Base-by-base conservation (phyloP, 371 early-diverging fungal genomes). In the Amoeboradix gromovi region DNA sequence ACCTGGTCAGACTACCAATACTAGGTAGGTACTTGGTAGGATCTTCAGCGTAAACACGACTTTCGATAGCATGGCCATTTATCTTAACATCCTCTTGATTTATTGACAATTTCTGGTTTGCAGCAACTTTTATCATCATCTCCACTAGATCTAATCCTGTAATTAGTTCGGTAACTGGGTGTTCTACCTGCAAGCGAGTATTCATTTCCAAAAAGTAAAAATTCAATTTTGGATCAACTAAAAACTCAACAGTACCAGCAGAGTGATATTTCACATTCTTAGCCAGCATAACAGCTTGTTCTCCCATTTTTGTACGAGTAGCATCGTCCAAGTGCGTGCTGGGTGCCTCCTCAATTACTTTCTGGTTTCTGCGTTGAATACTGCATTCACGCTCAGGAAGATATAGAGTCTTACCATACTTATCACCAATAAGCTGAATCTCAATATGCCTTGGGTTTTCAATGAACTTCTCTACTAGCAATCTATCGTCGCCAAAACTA, bases 121-220 rank as follows among this genome's bases (percentile, higher is more conserved):
- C 73, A 31, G 83, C 84, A 68, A 87, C 82, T 27, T 81, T 72
- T 17, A 88, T 78, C 78, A 87, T 87, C 70, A 83, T 79, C 71
- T 89, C 90, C n/a, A 94, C 94, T 22, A 97, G 78, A 79, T 97
- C 95, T n/a, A 90, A 73, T 0, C 88, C 88, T 66, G 92, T 91
- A 66, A 92, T 84, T 68, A 83, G 77, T 78, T 96, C 97, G 17
- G 95, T 93, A 69, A 94, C 89, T 30, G 94, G 92, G 77, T 94
- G 97, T 78, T 96, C 95, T 28, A 91, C 91, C 74, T 88, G 89
- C 69, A 88, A 77, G 66, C 88, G 85, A 66, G 94, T 90, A 77
- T 94, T 93, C 76, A 93, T 90, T 79, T 94, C 95, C 71, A 94
- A 90, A 72, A 94, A 94, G 81, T 93, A 94, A 75, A 91, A 85